Percentiles rank a stretch among this genome's conserved stretches.
Evolutionary conservation across 768 basidiomycete species (phyloP).

Genomic region (Rhizopogon salebrosus): DNA sequence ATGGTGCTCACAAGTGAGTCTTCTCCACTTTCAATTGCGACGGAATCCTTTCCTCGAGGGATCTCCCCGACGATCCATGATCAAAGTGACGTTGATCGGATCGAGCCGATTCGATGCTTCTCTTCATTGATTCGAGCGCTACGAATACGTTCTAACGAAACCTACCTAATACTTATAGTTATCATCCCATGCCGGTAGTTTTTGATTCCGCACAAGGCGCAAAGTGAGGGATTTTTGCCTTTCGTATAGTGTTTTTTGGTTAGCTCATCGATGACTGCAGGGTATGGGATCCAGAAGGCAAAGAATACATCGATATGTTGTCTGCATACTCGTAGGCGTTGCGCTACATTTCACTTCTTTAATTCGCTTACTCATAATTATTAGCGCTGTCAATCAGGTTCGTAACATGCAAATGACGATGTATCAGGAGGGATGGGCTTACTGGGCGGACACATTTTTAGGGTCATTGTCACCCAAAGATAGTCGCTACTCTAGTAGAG

Average conservation of each 20-base stretch:
- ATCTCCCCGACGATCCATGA: conserved; percentile 12
- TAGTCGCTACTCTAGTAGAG: conserved; percentile 72
- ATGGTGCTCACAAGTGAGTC: conserved; percentile 87
- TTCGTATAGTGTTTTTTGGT: conserved; percentile 9
- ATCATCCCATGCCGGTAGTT: conserved; percentile 92
- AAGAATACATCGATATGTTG: conserved; percentile 96
- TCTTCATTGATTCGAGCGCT: conserved; percentile 20
- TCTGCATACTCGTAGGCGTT: conserved; percentile 88
- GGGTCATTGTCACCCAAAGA: conserved; percentile 91
- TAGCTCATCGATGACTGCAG: conserved; percentile 23
- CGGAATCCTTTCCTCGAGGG: conserved; percentile 17
- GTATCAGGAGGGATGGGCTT: conserved; percentile 1
- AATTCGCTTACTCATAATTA: conserved; percentile 4
- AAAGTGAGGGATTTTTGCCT: conserved; percentile 59
- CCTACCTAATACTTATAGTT: conserved; percentile 60
- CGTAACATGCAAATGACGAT: conserved; percentile 16
- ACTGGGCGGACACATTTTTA: conserved; percentile 20
- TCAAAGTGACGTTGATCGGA: conserved; percentile 12
- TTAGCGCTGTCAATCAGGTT: conserved; percentile 84
- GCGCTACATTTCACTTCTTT: conserved; percentile 2
- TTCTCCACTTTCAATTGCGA: not conserved
- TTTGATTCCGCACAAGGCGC: conserved; percentile 89
- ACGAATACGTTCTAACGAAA: conserved; percentile 24
- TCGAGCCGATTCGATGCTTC: conserved; percentile 8
- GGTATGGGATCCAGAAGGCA: conserved; percentile 94